These are phyloP conservation scores for Aureobasidium sp. DNA, from an alignment of 2,329 filamentous ascomycete genomes.

Conservation along the genomic window DNA sequence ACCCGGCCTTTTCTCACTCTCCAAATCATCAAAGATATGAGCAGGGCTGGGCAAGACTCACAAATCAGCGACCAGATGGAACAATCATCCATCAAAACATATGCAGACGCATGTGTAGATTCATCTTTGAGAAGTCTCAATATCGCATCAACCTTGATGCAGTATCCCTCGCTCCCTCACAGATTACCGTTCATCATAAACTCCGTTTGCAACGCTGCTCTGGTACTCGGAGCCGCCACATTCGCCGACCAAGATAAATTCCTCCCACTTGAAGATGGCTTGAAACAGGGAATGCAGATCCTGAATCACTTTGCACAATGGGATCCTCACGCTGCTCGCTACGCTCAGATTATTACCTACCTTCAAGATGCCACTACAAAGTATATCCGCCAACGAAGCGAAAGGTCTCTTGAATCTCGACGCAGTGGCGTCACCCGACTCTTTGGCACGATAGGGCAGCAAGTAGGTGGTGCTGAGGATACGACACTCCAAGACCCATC, in stretches of 20 bases:
- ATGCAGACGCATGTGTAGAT: constrained; percentile 22
- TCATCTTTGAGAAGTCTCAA: constrained; percentile 15
- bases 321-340: constrained; percentile 35
- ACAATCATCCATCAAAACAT: constrained; percentile 18
- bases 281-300: constrained; percentile 26
- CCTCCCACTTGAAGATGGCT: constrained; percentile 27
- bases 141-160: constrained; percentile 10
- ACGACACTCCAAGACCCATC: background rate
- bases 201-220: constrained; percentile 25
- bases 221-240: constrained; percentile 32
- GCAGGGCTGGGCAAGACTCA: constrained; percentile 25
- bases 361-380: constrained; percentile 20
- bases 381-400: constrained; percentile 17
- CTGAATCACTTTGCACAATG: constrained; percentile 32
- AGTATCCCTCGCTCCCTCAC: constrained; percentile 13
- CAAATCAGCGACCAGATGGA: constrained; percentile 25
- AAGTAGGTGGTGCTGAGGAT: background rate
- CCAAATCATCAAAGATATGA: constrained; percentile 31
- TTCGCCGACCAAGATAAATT: constrained; percentile 30
- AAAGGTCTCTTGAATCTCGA: constrained; percentile 7
- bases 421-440: constrained; percentile 7
- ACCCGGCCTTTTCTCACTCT: constrained; percentile 61
- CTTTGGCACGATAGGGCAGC: constrained; percentile 14
- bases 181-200: constrained; percentile 20
- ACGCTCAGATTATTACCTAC: constrained; percentile 30